A percentile compares a stretch with the other conserved stretches of the same genome.
Conservation (phyloP, 768 basidiomycete species). For the Amanita molliuscula region DNA sequence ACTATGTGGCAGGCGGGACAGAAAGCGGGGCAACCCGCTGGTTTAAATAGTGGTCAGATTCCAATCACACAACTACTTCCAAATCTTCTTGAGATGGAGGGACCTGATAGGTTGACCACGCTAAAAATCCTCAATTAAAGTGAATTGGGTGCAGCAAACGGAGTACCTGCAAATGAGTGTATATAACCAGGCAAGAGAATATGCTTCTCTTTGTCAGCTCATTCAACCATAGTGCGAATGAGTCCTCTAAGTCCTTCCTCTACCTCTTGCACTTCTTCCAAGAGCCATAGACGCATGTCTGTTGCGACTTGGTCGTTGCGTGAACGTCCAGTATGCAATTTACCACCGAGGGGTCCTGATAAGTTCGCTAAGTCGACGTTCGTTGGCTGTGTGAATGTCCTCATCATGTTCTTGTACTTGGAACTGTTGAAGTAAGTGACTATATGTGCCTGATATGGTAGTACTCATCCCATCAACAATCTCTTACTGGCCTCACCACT, state of each 20-base stretch:
- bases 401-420: slow-evolving; percentile 78
- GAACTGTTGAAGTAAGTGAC: slow-evolving; percentile 70
- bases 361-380: slow-evolving; percentile 85
- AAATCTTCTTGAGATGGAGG: too few species aligned
- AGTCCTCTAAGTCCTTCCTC: slow-evolving; percentile 64
- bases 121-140: slow-evolving; percentile 27
- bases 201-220: slow-evolving; percentile 90
- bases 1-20: too few species aligned
- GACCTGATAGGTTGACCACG: slow-evolving; percentile 96
- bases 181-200: slow-evolving; percentile 89
- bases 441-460: too few species aligned
- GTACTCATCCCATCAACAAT: too few species aligned
- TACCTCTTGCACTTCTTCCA: slow-evolving; percentile 64
- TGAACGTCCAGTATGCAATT: slow-evolving; percentile 94
- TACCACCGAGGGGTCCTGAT: slow-evolving; percentile 90
- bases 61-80: too few species aligned
- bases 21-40: too few species aligned
- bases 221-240: slow-evolving; percentile 80
- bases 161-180: slow-evolving; percentile 90
- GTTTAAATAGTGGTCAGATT: too few species aligned
- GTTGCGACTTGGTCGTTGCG: slow-evolving; percentile 99
- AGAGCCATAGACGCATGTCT: slow-evolving; percentile 94
- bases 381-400: slow-evolving; percentile 98
- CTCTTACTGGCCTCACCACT: too few species aligned
- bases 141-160: not conserved